Base-by-base conservation (phyloP, 176 grass and related monocot species). In the Dactylis glomerata region DNA sequence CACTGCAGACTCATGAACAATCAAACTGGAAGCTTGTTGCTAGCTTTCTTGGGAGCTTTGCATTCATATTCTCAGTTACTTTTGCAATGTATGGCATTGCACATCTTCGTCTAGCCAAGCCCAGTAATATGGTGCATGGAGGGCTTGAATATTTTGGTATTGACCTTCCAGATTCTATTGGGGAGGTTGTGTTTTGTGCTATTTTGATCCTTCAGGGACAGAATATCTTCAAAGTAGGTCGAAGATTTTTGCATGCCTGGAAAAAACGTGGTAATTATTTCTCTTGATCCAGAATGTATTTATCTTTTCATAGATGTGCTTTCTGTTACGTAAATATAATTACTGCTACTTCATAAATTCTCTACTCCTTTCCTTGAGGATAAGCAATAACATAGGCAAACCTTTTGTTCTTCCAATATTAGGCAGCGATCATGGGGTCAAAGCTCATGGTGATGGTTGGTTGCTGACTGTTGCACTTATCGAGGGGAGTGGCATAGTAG, bases 401-500 rank as follows among this genome's bases (percentile, higher is more conserved):
- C 63, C 16, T 82, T 84, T 56, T 37, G 19, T 68, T 77, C 36
- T 83, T 73, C 56, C 36, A 73, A 66, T 72, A 58, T 90, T 85
- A 98, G 95, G 92, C 40, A 93, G 89, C 84, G 95, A 98, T 63
- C 95, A 98, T 92, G 95, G 95, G 20, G 46, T 98, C 73, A 95
- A 89, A 89, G 96, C 96, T 92, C 89, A 93, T 77, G 96, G 96
- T 41, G 91, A 95, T 68, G 96, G 93, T 69, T 98, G 96, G 96
- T 88, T 98, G 83, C 83, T 98, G 84, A 98, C 93, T 80, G 81
- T 95, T 90, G 96, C 93, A 59, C 89, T 98, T 88, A 91, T 98
- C 57, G 96, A 93, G 81, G 96, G 92, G 72, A 93, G 82, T 10
- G 40, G 80, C 36, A 46, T 93, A 83, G 75, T 78, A 86, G 61